A percentile compares a stretch with the other conserved stretches of the same genome.
Evolutionary conservation across 2,329 filamentous ascomycete species (phyloP).

Genomic region (Ilyonectria sp.): DNA sequence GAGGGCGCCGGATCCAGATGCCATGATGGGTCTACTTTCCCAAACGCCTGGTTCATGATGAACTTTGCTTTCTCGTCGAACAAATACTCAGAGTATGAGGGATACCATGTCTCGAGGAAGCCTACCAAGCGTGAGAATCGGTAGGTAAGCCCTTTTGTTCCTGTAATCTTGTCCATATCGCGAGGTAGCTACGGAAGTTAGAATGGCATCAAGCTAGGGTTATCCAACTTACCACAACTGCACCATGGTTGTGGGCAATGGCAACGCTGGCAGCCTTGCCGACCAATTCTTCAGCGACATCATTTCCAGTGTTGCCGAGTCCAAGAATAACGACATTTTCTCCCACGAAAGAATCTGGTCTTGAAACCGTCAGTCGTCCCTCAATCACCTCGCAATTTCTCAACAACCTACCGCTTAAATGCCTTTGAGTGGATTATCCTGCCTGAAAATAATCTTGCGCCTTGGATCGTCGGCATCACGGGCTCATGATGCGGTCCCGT

Average conservation of each 20-base stretch:
- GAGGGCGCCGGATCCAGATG: slow-evolving; percentile 46
- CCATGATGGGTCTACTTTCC: slow-evolving; percentile 45
- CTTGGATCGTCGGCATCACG: slow-evolving; percentile 55
- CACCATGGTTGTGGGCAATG: slow-evolving; percentile 45
- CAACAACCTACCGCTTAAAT: slow-evolving; percentile 36
- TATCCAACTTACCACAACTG: slow-evolving; percentile 39
- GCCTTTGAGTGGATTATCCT: slow-evolving; percentile 40
- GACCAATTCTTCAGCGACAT: slow-evolving; percentile 51
- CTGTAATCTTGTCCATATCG: slow-evolving; percentile 50
- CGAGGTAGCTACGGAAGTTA: slow-evolving; percentile 45
- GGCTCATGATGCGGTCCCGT: slow-evolving; percentile 55
- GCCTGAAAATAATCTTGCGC: slow-evolving; percentile 51
- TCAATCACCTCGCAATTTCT: not conserved
- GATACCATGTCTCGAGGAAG: slow-evolving; percentile 45
- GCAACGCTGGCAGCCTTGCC: slow-evolving; percentile 43
- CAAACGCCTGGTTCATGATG: slow-evolving; percentile 40
- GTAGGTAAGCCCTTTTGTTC: slow-evolving; percentile 53
- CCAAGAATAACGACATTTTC: slow-evolving; percentile 62
- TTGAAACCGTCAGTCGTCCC: slow-evolving; percentile 18
- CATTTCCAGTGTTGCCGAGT: slow-evolving; percentile 57
- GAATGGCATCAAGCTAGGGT: not conserved
- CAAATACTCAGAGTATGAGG: slow-evolving; percentile 35
- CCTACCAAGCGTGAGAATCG: slow-evolving; percentile 50
- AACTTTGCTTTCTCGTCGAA: slow-evolving; percentile 34
- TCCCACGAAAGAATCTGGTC: slow-evolving; percentile 41